These are phyloP conservation scores for Gastrolobium bilobum DNA, from an alignment of 306 rosid species.

Conservation along the genomic window DNA sequence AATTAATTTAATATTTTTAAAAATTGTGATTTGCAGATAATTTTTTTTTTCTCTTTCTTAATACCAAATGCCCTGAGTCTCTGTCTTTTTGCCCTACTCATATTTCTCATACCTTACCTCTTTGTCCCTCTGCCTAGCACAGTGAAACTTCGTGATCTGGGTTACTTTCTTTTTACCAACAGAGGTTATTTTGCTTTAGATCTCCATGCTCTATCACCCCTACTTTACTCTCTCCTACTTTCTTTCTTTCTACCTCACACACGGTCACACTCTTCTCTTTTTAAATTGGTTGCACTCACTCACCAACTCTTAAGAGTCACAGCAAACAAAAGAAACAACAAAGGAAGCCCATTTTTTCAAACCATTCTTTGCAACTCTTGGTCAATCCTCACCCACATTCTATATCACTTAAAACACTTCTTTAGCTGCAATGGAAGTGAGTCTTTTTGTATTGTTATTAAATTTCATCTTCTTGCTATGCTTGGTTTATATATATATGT, in stretches of 20 bases:
- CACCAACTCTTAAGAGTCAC: constrained; percentile 51
- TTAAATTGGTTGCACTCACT: constrained; percentile 51
- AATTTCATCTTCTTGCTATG: background rate
- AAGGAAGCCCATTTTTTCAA: background rate
- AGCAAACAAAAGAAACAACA: background rate
- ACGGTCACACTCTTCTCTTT: constrained; percentile 26
- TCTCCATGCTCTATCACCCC: constrained; percentile 39
- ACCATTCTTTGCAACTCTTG: constrained; percentile 7
- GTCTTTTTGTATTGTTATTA: background rate
- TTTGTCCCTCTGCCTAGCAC: constrained; percentile 67
- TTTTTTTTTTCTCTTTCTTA: background rate
- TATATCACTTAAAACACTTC: background rate
- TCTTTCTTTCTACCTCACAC: constrained; percentile 42
- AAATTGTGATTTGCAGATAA: too few relatives aligned
- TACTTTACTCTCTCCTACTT: constrained; percentile 40
- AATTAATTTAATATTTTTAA: too few relatives aligned
- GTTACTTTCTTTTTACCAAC: constrained; percentile 54
- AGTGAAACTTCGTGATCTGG: constrained; percentile 60
- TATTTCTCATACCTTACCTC: constrained; percentile 48
- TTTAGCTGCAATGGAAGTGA: constrained; percentile 53
- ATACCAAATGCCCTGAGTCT: too few relatives aligned
- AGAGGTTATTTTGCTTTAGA: constrained; percentile 49
- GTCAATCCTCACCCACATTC: constrained; percentile 16
- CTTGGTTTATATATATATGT: too few relatives aligned
- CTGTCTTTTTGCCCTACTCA: constrained; percentile 15